These are phyloP conservation scores for Gossypium anomalum DNA, from an alignment of 345 rosid genomes.

Conservation along the genomic window DNA sequence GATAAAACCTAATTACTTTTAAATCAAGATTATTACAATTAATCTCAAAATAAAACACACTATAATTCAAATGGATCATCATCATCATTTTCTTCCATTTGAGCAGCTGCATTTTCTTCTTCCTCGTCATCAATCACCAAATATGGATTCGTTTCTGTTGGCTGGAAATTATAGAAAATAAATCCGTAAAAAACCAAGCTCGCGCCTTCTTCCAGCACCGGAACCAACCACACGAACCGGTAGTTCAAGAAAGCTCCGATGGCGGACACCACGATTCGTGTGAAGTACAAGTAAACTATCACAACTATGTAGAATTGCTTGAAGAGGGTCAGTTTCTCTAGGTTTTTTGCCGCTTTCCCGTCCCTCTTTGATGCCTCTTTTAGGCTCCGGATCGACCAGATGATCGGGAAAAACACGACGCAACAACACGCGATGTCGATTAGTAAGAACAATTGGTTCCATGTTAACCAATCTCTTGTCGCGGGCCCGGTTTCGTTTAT, in stretches of 20 bases:
- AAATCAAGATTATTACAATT: background rate
- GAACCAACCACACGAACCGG: constrained; percentile 33
- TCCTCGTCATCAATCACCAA: constrained; percentile 34
- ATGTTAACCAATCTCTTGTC: constrained; percentile 44
- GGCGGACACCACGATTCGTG: constrained; percentile 39
- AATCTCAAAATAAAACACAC: constrained; percentile 1
- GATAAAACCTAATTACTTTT: background rate
- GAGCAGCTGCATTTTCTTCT: constrained; percentile 34
- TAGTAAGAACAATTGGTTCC: constrained; percentile 46
- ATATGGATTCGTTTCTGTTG: constrained; percentile 47
- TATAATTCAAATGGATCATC: constrained; percentile 38
- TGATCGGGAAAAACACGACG: constrained; percentile 48
- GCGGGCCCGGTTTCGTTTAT: constrained; percentile 46
- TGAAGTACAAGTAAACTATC: constrained; percentile 43
- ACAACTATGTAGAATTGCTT: constrained; percentile 45
- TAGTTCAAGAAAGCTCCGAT: constrained; percentile 33
- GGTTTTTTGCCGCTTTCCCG: constrained; percentile 43
- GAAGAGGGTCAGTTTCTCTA: constrained; percentile 46
- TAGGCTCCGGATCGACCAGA: constrained; percentile 52
- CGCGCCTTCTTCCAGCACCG: constrained; percentile 34
- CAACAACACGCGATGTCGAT: constrained; percentile 47
- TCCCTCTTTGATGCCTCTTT: constrained; percentile 43
- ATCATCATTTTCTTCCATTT: constrained; percentile 34
- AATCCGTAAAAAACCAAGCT: constrained; percentile 46
- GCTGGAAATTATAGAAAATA: constrained; percentile 44